phyloP scores from a whole-genome alignment of 1,139 yeast genomes.

The Pneumocystis canis region DNA sequence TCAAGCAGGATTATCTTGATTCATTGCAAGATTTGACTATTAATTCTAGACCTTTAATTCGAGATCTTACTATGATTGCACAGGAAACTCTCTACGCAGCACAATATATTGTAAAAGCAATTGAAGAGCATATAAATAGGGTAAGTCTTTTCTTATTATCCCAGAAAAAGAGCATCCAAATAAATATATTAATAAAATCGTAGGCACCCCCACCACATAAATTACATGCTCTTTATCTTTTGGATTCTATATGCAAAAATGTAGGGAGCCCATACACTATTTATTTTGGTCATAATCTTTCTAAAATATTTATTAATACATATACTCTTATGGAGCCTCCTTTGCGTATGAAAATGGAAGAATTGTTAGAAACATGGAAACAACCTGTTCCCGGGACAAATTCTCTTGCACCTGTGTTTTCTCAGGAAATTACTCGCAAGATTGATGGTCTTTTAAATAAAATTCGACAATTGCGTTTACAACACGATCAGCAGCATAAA shows the following conservation, averaged over 20 bases:
- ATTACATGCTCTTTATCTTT: constrained; percentile 62
- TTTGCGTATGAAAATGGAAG: constrained; percentile 58
- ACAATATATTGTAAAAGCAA: constrained; percentile 57
- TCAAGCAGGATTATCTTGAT: constrained; percentile 49
- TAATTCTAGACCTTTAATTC: constrained; percentile 81
- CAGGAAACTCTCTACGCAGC: constrained; percentile 69
- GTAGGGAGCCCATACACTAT: constrained; percentile 79
- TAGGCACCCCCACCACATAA: constrained; percentile 64
- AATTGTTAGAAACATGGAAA: constrained; percentile 82
- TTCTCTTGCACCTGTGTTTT: constrained; percentile 45
- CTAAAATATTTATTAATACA: constrained; percentile 55
- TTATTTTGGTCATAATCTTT: constrained; percentile 52
- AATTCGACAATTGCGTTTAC: constrained; percentile 30
- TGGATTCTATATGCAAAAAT: constrained; percentile 87
- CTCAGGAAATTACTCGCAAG: constrained; percentile 49
- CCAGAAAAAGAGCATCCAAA: background rate
- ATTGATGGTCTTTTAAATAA: constrained; percentile 59
- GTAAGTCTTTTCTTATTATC: constrained; percentile 1
- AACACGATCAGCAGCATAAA: constrained; percentile 13
- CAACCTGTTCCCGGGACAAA: constrained; percentile 41
- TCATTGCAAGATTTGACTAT: constrained; percentile 65
- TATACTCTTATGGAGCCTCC: constrained; percentile 64
- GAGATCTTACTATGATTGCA: constrained; percentile 73
- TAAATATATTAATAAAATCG: background rate
- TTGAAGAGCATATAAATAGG: constrained; percentile 40